Base-by-base conservation (phyloP, 2,329 filamentous ascomycete genomes). In the Peltaster fructicola region DNA sequence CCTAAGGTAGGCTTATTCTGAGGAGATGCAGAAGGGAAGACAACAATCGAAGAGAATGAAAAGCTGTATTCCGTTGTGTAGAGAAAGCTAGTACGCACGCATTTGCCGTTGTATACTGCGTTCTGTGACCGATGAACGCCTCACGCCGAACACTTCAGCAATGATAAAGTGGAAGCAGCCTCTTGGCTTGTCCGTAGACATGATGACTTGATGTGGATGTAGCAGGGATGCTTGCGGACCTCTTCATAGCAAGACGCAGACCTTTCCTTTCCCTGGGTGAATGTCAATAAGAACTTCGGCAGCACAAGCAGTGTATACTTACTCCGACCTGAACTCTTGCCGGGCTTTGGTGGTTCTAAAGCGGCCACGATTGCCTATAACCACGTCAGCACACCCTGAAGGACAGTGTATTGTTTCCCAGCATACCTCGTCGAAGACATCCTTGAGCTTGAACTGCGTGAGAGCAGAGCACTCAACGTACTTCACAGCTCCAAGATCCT, bases 381-480 rank as follows among this genome's bases (percentile, higher is more conserved):
- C 21, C 11, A 35, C 24, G 35, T 39, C 27, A 41, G 43, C 23
- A 38, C 17, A 9, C 17, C 11, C 12, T 11, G 16, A 20, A 11
- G 9, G 9, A 11, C 8, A 8, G 7, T 18, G 5, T 10, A 23
- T 4, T 6, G 8, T n/a, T 8, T 7, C 11, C 10, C 12, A 12
- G 8, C 67, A 41, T 66, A 92, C 84, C 77, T 95, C 88, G 47
- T 98, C 88, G 56, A 98, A 98, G 10, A 98, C 88, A 49, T 95
- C 88, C 65, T 98, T 98, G 38, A 98, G 61, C 59, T 93, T 93
- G 61, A 84, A 93, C 61, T 98, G 88, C 34, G 88, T 95, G 53
- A 98, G 60, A 30, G 88, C 88, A 50, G 84, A 93, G 62, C 88
- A 98, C 60, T 98, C 88, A 36, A 95, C 88, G 44, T 98, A 98